Evolutionary conservation across 2,329 filamentous ascomycete genomes (phyloP).

Genomic region (Teratosphaeria destructans): DNA sequence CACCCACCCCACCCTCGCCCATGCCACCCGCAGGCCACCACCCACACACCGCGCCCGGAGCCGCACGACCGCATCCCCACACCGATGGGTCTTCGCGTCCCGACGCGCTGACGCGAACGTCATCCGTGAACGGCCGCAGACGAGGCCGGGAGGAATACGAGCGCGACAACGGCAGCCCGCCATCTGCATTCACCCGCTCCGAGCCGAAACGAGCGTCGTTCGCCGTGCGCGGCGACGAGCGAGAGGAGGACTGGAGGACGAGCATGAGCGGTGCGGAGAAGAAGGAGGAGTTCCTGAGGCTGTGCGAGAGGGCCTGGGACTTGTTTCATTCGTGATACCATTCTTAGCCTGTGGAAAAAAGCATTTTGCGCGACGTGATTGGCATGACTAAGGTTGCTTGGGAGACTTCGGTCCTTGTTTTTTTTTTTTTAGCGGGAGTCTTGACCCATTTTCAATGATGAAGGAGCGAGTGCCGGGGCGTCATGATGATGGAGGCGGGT

Average conservation of each 20-base stretch:
- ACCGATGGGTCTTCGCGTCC: constrained; percentile 17
- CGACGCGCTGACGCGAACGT: constrained; percentile 21
- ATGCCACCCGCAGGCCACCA: constrained; percentile 35
- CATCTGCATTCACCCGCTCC: constrained; percentile 47
- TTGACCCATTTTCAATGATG: neutral
- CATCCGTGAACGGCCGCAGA: constrained; percentile 55
- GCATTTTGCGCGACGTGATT: neutral
- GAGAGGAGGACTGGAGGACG: constrained; percentile 50
- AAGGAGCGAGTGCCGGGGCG: neutral
- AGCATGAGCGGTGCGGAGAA: constrained; percentile 75
- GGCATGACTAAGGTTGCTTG: neutral
- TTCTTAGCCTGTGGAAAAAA: neutral
- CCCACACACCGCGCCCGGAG: constrained; percentile 10
- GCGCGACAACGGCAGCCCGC: constrained; percentile 72
- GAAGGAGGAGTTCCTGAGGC: constrained; percentile 79
- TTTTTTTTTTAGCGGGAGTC: neutral
- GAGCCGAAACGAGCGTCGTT: constrained; percentile 38
- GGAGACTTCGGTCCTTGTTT: neutral
- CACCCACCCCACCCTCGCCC: constrained; percentile 80
- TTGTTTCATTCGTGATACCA: constrained; percentile 71
- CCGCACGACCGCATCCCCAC: constrained; percentile 11
- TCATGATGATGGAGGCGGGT: neutral
- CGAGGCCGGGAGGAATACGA: constrained; percentile 86
- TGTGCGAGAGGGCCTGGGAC: constrained; percentile 91
- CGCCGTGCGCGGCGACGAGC: constrained; percentile 14